These are phyloP conservation scores for Trichoderma koningii DNA, from an alignment of 2,329 filamentous ascomycete species.

Conservation along the genomic window DNA sequence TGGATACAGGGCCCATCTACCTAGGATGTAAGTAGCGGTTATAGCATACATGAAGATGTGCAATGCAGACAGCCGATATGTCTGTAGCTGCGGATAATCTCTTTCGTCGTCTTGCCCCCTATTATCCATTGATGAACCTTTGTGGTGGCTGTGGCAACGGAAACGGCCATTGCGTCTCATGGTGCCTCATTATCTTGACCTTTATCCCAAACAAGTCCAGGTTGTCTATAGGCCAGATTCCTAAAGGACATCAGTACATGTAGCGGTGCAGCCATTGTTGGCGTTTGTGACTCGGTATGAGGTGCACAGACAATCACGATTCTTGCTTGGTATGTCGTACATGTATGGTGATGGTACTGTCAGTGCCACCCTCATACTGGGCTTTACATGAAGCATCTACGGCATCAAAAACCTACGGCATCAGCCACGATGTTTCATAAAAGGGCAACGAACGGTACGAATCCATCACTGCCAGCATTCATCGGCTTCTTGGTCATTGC, in stretches of 20 bases:
- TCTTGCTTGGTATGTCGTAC: neutral
- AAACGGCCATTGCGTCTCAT: neutral
- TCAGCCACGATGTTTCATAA: too few relatives aligned
- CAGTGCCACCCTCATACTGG: too few relatives aligned
- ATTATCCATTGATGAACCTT: neutral
- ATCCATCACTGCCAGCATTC: too few relatives aligned
- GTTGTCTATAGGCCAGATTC: too few relatives aligned
- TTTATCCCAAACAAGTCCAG: neutral
- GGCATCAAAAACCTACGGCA: too few relatives aligned
- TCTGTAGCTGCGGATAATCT: neutral
- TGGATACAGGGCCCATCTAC: constrained; percentile 17
- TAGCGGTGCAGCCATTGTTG: neutral
- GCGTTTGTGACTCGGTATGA: neutral
- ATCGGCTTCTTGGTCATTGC: too few relatives aligned
- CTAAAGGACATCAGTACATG: too few relatives aligned
- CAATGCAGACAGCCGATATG: constrained; percentile 5
- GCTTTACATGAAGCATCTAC: too few relatives aligned
- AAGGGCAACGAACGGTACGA: too few relatives aligned
- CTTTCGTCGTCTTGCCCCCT: neutral
- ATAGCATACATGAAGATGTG: constrained; percentile 24
- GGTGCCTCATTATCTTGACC: neutral
- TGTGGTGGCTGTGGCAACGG: neutral
- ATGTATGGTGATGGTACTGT: too few relatives aligned
- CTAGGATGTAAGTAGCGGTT: constrained; percentile 20
- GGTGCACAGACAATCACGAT: neutral